Evolutionary conservation across 352 stramenopile species (phyloP), one percentile per base, ranked within the genome.

Genomic region (Globisporangium iwayamae): DNA sequence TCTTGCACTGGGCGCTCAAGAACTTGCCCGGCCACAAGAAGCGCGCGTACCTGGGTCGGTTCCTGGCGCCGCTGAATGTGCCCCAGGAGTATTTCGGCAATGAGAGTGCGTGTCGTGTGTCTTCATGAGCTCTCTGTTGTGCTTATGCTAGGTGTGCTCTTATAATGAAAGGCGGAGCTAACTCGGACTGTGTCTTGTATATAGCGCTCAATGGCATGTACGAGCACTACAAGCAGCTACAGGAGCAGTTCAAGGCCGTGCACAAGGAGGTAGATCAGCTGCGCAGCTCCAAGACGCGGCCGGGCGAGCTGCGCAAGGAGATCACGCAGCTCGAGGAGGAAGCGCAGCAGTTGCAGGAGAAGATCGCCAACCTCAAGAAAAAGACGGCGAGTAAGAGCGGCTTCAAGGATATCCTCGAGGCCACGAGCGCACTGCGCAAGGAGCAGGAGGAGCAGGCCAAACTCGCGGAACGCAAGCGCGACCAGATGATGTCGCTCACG

Each of bases 371-470:
- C 36, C 73, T 98, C 25, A 91, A 96, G 62, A 95, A 91, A 72
- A 94, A 93, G 63, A 96, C 90, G 28, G 76, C 79, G 30, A 78
- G 77, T 56, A 83, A 95, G 61, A 72, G 68, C 38, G 84, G 85
- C 28, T 98, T 98, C 57, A 79, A 93, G 48, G 90, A 92, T n/a
- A 85, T 98, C 18, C 70, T 98, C 25, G 83, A 91, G 43, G 91
- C 89, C 43, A 98, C 94, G 28, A 97, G 85, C 63, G 74, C 84
- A 10, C 72, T 99, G 53, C 88, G 96, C 18, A 90, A 98, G 64
- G 89, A 96, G 65, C 94, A 98, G 71, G 96, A 98, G 74, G 91
- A 98, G 56, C 89, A 98, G 55, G 87, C 93, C 30, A 95, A 96
- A 61, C 82, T 98, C 16, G 73, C 78, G 10, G 92, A 98, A 45